A percentile compares a stretch with the other conserved stretches of the same genome.
phyloP scores from a whole-genome alignment of 148 eudicot genomes.

The Nyssa sinensis region DNA sequence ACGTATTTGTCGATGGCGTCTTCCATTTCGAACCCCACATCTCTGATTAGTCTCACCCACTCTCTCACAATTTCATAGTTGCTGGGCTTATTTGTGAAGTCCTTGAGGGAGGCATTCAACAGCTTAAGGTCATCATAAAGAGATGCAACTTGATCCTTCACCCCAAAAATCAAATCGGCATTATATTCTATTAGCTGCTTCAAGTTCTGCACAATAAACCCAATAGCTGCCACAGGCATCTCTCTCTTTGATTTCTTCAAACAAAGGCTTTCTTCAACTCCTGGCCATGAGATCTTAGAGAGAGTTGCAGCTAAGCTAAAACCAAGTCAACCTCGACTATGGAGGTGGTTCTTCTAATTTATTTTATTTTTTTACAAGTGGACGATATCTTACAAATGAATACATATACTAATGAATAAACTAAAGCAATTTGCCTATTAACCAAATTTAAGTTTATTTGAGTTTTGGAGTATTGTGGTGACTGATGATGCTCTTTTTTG shows the following conservation, averaged over 20 bases:
- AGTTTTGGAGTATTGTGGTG: no score
- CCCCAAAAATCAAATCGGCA: conserved; percentile 11
- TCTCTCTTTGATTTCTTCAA: not conserved
- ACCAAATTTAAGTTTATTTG: no score
- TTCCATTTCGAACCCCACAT: conserved; percentile 29
- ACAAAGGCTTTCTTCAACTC: no score
- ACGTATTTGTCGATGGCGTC: conserved; percentile 34
- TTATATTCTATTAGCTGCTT: conserved; percentile 23
- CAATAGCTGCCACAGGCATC: conserved; percentile 33
- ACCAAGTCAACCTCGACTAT: no score
- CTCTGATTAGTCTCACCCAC: conserved; percentile 25
- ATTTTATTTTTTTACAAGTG: no score
- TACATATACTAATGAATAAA: no score
- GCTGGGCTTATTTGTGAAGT: conserved; percentile 13
- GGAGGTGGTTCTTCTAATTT: no score
- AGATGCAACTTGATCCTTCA: conserved; percentile 18
- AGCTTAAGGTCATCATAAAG: conserved; percentile 25
- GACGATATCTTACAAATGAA: no score
- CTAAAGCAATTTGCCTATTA: no score
- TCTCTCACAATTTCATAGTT: conserved; percentile 14
- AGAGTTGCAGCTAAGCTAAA: no score
- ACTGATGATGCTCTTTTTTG: no score
- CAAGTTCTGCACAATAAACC: conserved; percentile 27
- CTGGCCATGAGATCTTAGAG: no score
- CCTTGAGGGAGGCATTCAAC: conserved; percentile 33